phyloP scores from a whole-genome alignment of 1,284 basidiomycete species.

The Trametes sp. region DNA sequence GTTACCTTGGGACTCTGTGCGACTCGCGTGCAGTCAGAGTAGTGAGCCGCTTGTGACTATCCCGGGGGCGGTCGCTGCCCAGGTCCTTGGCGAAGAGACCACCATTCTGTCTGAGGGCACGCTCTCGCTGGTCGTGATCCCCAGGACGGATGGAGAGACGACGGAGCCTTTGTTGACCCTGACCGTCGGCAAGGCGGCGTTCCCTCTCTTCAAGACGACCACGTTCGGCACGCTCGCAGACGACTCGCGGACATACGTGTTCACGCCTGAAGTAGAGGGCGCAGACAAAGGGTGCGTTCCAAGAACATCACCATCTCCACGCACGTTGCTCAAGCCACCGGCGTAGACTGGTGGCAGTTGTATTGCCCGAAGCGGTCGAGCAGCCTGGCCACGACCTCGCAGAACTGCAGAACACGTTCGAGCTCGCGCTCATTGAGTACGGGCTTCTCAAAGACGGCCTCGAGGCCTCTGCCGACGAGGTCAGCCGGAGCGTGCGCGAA shows the following conservation, averaged over 20 bases:
- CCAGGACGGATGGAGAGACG: background rate
- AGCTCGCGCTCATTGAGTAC: constrained; percentile 35
- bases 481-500: constrained; percentile 36
- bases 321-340: too few species aligned
- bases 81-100: constrained; percentile 21
- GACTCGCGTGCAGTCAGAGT: background rate
- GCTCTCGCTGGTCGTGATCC: constrained; percentile 14
- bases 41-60: constrained; percentile 19
- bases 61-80: constrained; percentile 19
- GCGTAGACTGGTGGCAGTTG: constrained; percentile 35
- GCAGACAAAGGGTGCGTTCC: constrained; percentile 24
- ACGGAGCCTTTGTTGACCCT: constrained; percentile 24
- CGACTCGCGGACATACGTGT: constrained; percentile 34
- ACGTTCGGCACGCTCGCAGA: constrained; percentile 36
- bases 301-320: background rate
- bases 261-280: constrained; percentile 30
- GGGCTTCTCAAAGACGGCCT: constrained; percentile 41
- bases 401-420: constrained; percentile 33
- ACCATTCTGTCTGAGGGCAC: constrained; percentile 19
- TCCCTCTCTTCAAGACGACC: constrained; percentile 34
- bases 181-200: constrained; percentile 31
- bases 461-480: constrained; percentile 39
- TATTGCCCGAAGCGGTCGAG: constrained; percentile 27
- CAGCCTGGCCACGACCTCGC: constrained; percentile 16
- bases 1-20: too few species aligned